Evolutionary conservation across 2,329 filamentous ascomycete species (phyloP), one percentile per base, ranked within the genome.

Genomic region (Coleophoma eucalyptorum): DNA sequence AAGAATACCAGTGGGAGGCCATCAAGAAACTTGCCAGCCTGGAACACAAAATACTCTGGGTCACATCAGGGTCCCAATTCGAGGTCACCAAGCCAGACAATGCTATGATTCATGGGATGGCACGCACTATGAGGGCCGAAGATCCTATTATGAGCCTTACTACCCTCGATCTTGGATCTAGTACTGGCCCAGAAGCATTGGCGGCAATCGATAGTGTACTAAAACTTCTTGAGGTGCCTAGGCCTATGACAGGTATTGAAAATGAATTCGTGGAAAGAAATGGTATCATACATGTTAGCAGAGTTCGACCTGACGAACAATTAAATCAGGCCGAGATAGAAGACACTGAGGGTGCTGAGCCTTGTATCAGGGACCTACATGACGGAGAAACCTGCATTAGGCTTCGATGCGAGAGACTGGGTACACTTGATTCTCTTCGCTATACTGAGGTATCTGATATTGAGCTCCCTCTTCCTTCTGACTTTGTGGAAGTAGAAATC

Each of bases 261-360:
- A 57, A 44, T 6, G 63, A 69, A 48, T 68, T 62, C 38, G 54
- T 55, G 18, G 65, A 67, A 49, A 57, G 62, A 0, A 51, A 62
- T 16, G 65, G 65, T 5, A 37, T 64, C 3, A 6, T 68, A 0
- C 48, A 55, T 19, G 46, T 65, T 8, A 57, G 49, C 34, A 55
- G 65, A 6, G 34, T 69, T 12, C 19, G 64, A 2, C 60, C 62
- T 7, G 64, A 68, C 26, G 37, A 50, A 3, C 19, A 18, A 6
- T 15, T 64, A 32, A 65, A 64, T 47, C 20, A 41, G 6, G 58
- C 58, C 3, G 61, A 67, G 21, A 37, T 42, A 3, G 32, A 32
- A 6, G 21, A 64, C 32, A 64, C 62, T 47, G 37, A 32, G 2
- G 42, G 42, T 33, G 21, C 42, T 16, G 42, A 44, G 13, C 20